Conservation (phyloP, 331 rosid genomes). For the Acacia pycnantha region DNA sequence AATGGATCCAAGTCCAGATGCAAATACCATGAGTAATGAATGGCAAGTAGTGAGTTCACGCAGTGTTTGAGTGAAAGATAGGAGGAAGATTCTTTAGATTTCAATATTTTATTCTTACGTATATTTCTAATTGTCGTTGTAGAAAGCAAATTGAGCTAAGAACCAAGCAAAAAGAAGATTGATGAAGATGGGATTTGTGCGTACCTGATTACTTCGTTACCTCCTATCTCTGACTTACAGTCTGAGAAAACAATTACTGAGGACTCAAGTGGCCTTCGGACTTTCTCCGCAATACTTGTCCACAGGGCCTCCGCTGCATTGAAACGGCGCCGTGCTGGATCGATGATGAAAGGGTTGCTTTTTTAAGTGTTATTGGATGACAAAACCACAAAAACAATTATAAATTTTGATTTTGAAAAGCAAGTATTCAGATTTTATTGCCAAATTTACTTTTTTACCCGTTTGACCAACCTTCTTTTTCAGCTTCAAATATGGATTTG, state of each 20-base stretch:
- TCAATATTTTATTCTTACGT: background rate
- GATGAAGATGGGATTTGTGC: slow-evolving; percentile 39
- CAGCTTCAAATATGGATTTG: no score
- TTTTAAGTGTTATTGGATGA: no score
- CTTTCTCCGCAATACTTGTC: background rate
- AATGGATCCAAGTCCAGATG: background rate
- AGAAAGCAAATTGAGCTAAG: background rate
- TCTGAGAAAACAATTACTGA: background rate
- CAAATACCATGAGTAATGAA: background rate
- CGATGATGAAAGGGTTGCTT: background rate
- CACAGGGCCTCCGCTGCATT: background rate
- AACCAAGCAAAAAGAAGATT: slow-evolving; percentile 15
- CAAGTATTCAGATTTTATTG: no score
- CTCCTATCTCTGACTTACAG: background rate
- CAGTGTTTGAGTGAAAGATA: background rate
- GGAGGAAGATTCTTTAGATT: background rate
- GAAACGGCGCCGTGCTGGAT: background rate
- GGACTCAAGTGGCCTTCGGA: background rate
- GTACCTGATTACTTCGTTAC: slow-evolving; percentile 25
- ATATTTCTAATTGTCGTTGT: background rate
- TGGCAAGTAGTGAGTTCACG: background rate
- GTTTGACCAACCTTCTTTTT: no score
- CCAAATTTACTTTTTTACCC: no score
- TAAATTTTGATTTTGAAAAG: no score
- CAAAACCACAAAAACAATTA: no score